Conservation (phyloP, 2,329 filamentous ascomycete genomes). For the Penicillium sp. region DNA sequence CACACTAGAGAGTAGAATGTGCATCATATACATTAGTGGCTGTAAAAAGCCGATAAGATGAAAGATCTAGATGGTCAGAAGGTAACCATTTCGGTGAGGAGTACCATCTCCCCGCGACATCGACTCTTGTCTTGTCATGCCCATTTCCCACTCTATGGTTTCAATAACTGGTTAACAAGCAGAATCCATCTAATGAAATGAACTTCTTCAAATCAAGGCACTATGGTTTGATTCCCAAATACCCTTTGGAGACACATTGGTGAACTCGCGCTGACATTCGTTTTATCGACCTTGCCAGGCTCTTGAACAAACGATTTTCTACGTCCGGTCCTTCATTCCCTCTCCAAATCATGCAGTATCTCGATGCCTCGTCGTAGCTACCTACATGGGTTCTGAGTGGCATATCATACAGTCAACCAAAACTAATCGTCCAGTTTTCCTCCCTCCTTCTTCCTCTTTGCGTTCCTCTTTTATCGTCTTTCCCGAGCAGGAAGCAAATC, state of each 20-base stretch:
- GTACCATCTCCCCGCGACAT: background rate
- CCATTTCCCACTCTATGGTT: too few species aligned
- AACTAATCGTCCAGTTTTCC: background rate
- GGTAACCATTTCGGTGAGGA: background rate
- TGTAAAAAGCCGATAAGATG: too few species aligned
- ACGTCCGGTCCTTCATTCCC: background rate
- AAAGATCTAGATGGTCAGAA: background rate
- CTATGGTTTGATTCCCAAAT: background rate
- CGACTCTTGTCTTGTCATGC: background rate
- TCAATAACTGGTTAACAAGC: too few species aligned
- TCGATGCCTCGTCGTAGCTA: background rate
- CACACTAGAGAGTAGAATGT: background rate
- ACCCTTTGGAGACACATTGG: background rate
- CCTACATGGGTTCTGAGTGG: too few species aligned
- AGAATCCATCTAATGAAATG: too few species aligned
- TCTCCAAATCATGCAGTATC: background rate
- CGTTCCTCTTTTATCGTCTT: background rate
- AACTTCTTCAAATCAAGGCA: background rate
- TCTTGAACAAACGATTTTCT: too few species aligned
- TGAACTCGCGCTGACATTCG: background rate
- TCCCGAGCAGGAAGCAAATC: background rate
- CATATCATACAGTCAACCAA: background rate
- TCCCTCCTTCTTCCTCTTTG: background rate
- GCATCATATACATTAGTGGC: too few species aligned
- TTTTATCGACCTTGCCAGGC: background rate